phyloP scores from a whole-genome alignment of 495 filamentous ascomycete genomes.

The Talaromyces trachyspermus region DNA sequence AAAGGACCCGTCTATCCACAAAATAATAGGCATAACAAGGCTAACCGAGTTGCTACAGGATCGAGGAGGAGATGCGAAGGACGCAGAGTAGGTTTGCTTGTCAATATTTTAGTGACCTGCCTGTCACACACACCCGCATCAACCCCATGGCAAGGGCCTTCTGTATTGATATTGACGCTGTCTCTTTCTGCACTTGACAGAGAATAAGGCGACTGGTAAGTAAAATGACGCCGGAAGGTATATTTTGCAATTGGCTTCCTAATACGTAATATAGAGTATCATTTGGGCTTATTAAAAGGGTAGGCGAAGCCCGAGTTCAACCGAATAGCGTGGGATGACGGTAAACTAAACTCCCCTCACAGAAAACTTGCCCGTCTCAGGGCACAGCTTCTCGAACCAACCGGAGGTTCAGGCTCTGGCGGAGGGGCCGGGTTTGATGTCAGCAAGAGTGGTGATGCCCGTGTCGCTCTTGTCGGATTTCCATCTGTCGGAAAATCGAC shows the following conservation, averaged over 20 bases:
- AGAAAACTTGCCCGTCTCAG: conserved; percentile 95
- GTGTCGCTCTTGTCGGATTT: conserved; percentile 95
- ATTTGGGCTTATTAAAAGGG: conserved; percentile 97
- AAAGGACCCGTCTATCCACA: conserved; percentile 19
- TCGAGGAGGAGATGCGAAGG: conserved; percentile 98
- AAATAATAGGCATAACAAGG: background rate
- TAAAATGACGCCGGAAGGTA: too few relatives aligned
- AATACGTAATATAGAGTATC: conserved; percentile 67
- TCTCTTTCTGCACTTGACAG: conserved; percentile 46
- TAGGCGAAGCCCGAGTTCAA: conserved; percentile 25
- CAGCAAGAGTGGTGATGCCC: conserved; percentile 92
- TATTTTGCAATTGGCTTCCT: too few relatives aligned
- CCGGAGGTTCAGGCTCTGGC: conserved; percentile 63
- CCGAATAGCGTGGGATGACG: background rate
- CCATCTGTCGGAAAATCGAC: conserved; percentile 99
- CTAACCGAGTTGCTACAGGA: conserved; percentile 48
- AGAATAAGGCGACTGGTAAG: conserved; percentile 98
- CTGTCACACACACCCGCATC: too few relatives aligned
- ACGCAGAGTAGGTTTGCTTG: conserved; percentile 82
- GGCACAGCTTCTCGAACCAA: conserved; percentile 91
- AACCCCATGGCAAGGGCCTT: conserved; percentile 24
- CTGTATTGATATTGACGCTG: background rate
- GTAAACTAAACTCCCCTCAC: background rate
- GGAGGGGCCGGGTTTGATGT: conserved; percentile 89
- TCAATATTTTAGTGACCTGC: too few relatives aligned